Percentiles rank a stretch among this genome's conserved stretches.
These are phyloP conservation scores for Penicillium sp. DNA, from an alignment of 2,329 filamentous ascomycete species.

Conservation along the genomic window DNA sequence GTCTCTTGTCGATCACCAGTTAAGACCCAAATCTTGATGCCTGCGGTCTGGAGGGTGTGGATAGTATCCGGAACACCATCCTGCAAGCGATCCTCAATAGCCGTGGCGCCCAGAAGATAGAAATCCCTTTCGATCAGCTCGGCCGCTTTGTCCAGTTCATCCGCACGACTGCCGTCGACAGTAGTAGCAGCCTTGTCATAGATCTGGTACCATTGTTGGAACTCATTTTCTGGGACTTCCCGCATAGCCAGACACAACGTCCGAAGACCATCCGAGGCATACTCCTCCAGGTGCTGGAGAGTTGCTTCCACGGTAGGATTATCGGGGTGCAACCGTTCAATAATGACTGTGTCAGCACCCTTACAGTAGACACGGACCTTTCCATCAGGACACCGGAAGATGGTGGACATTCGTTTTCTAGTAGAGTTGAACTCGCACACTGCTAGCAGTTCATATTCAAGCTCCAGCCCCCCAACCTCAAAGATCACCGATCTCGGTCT, in stretches of 20 bases:
- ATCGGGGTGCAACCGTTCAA: slow-evolving; percentile 80
- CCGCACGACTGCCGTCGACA: slow-evolving; percentile 84
- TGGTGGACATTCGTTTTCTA: slow-evolving; percentile 94
- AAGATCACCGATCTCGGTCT: slow-evolving; percentile 88
- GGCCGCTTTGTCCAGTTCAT: slow-evolving; percentile 94
- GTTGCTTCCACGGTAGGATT: slow-evolving; percentile 89
- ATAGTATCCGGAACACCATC: slow-evolving; percentile 98
- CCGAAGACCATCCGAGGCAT: slow-evolving; percentile 90
- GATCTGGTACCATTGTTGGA: slow-evolving; percentile 78
- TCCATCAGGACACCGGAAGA: slow-evolving; percentile 93
- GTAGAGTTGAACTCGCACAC: slow-evolving; percentile 99
- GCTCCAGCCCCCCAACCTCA: slow-evolving; percentile 66
- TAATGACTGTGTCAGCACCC: slow-evolving; percentile 94
- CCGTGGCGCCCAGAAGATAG: slow-evolving; percentile 86
- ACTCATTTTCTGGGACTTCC: slow-evolving; percentile 87
- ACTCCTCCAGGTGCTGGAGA: slow-evolving; percentile 93
- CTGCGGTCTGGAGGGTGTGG: slow-evolving; percentile 90
- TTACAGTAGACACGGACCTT: slow-evolving; percentile 94
- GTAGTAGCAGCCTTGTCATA: slow-evolving; percentile 88
- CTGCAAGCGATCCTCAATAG: slow-evolving; percentile 94
- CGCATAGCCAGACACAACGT: slow-evolving; percentile 94
- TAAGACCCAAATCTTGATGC: slow-evolving; percentile 98
- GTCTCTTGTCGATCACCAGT: slow-evolving; percentile 98
- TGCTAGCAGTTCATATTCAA: slow-evolving; percentile 85
- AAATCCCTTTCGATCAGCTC: slow-evolving; percentile 94